Conservation (phyloP, 2,329 filamentous ascomycete species). For the Ceratocystis huliohia region DNA sequence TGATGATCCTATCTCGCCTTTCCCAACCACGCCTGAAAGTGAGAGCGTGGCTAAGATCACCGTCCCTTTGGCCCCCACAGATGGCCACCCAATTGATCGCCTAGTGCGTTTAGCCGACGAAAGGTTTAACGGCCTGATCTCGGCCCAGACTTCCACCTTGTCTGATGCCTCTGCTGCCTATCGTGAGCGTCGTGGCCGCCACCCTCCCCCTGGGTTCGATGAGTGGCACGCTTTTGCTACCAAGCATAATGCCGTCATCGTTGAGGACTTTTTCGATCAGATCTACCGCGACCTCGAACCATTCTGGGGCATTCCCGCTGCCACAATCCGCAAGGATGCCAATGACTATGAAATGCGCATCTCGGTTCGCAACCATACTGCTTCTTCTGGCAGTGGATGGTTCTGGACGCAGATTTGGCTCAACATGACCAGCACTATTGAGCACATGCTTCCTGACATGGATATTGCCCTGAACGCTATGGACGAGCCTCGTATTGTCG, state of each 20-base stretch:
- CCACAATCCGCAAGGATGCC: conserved; percentile 39
- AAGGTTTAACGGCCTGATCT: conserved; percentile 32
- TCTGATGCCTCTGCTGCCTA: conserved; percentile 43
- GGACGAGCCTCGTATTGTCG: conserved; percentile 53
- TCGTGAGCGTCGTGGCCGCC: conserved; percentile 42
- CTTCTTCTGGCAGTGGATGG: conserved; percentile 40
- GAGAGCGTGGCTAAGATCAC: conserved; percentile 20
- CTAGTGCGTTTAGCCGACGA: conserved; percentile 37
- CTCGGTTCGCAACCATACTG: conserved; percentile 41
- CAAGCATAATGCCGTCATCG: conserved; percentile 40
- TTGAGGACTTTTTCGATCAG: conserved; percentile 53
- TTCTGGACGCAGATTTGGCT: conserved; percentile 48
- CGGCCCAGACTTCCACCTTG: conserved; percentile 37
- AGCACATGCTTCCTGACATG: conserved; percentile 50
- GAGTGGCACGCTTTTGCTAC: conserved; percentile 45
- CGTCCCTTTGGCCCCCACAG: conserved; percentile 23
- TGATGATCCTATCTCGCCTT: not conserved
- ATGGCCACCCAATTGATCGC: conserved; percentile 38
- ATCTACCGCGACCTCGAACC: conserved; percentile 50
- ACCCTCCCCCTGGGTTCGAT: conserved; percentile 52
- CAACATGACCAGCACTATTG: conserved; percentile 40
- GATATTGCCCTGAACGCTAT: conserved; percentile 54
- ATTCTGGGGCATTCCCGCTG: conserved; percentile 42
- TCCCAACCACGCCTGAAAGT: conserved; percentile 13
- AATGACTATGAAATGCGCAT: conserved; percentile 49